Percentiles rank a stretch among this genome's conserved stretches.
Conservation (phyloP, 768 basidiomycete genomes). For the Auricularia sp. region DNA sequence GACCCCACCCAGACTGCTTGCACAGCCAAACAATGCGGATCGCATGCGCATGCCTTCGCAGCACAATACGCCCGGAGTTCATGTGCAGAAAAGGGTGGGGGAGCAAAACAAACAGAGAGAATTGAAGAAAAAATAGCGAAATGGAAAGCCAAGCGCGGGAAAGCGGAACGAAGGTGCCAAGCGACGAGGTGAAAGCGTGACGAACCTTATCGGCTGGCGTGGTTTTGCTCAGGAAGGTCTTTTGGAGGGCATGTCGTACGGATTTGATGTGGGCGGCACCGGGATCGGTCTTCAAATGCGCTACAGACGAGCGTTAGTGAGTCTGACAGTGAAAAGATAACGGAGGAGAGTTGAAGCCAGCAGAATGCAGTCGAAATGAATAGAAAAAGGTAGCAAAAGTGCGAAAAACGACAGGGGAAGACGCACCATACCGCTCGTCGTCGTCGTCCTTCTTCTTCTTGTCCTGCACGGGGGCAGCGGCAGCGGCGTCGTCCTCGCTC, state of each 20-base stretch:
- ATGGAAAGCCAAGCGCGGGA: slow-evolving; percentile 9
- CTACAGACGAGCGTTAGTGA: slow-evolving; percentile 15
- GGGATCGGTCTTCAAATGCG: slow-evolving; percentile 41
- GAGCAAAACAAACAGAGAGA: too few relatives aligned
- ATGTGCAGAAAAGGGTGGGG: too few relatives aligned
- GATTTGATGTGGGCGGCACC: slow-evolving; percentile 72
- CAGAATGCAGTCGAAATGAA: too few relatives aligned
- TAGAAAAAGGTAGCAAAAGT: slow-evolving; percentile 6
- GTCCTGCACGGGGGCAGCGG: slow-evolving; percentile 40
- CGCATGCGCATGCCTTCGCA: too few relatives aligned
- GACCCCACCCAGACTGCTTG: too few relatives aligned
- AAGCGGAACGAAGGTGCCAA: slow-evolving; percentile 11
- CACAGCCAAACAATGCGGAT: too few relatives aligned
- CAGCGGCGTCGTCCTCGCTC: slow-evolving; percentile 38
- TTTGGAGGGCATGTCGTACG: slow-evolving; percentile 89
- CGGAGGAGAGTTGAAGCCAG: background rate
- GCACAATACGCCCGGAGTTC: too few relatives aligned
- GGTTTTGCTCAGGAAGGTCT: slow-evolving; percentile 59
- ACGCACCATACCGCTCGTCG: slow-evolving; percentile 32
- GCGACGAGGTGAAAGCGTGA: slow-evolving; percentile 11
- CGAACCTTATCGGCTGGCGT: slow-evolving; percentile 57
- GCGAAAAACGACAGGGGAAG: slow-evolving; percentile 1
- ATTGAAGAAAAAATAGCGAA: slow-evolving; percentile 11
- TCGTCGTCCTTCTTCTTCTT: slow-evolving; percentile 61
- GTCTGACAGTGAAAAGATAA: slow-evolving; percentile 4